Base-by-base conservation (phyloP, 495 filamentous ascomycete species). In the Hyphodiscus hymeniophilus region DNA sequence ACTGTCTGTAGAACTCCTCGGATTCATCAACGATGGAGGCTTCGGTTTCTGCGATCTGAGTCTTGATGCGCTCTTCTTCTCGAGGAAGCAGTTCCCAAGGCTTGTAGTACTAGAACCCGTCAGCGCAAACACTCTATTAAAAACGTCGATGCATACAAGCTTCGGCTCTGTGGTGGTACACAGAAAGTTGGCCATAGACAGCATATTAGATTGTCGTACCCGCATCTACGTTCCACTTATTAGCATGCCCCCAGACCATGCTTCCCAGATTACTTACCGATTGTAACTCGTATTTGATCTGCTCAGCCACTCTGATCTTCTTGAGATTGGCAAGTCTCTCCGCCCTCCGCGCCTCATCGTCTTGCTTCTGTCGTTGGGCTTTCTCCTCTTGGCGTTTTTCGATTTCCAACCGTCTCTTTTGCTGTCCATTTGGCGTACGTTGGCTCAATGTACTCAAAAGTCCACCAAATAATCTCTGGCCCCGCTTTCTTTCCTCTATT, bases 371-470 rank as follows among this genome's bases (percentile, higher is more conserved):
- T 54, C 78, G 67, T 59, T 84, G 81, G 34, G 84, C 70, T 67
- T 88, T 89, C 57, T 87, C 87, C 63, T 89, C 82, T 63, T 92
- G 87, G 60, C 85, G 84, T 59, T 81, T 82, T 66, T 97, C 90
- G 59, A 95, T 91, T 60, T 98, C 91, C 49, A 77, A 79, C 43
- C 91, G 79, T 55, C 81, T 82, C 64, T 79, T 86, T 57, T 87
- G 82, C 59, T 75, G 72, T 24, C 68, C 62, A 57, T 63, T 73
- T 32, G 86, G 78, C 56, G 77, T 71, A 38, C 76, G 85, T 71
- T 92, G 86, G 62, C 85, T 91, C 49, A 97, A 78, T 44, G 89
- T 91, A 62, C 83, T 88, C 55, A 95, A 70, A 56, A 95, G 66
- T 42, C 81, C 88, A 44, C 92, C 92, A 67, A 96, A 95, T 59